phyloP scores from a whole-genome alignment of 2,329 filamentous ascomycete species.

The Fusarium albosuccineum region DNA sequence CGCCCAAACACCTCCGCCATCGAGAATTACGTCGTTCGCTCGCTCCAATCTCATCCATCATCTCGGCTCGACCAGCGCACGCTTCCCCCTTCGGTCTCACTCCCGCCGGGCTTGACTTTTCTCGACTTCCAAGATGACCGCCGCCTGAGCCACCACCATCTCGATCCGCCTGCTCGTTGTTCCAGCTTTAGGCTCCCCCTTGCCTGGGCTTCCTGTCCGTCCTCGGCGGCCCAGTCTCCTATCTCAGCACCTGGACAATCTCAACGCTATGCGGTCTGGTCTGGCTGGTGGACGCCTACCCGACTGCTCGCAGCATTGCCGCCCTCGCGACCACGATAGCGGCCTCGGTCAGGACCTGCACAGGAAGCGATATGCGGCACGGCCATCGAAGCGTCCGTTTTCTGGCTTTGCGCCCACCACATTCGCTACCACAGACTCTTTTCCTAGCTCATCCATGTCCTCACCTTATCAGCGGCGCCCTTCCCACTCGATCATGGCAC shows the following conservation, averaged over 20 bases:
- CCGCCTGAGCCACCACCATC: conserved; percentile 36
- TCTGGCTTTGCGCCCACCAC: conserved; percentile 39
- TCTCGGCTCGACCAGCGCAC: not conserved
- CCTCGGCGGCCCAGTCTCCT: conserved; percentile 19
- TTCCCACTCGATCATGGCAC: conserved; percentile 35
- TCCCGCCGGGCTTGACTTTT: conserved; percentile 21
- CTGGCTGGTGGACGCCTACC: conserved; percentile 38
- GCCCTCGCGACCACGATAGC: conserved; percentile 31
- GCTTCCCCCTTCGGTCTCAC: conserved; percentile 23
- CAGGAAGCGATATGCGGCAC: conserved; percentile 42
- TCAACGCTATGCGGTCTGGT: conserved; percentile 44
- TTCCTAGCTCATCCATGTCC: conserved; percentile 5
- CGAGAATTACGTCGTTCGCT: too few species aligned
- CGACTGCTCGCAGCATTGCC: conserved; percentile 35
- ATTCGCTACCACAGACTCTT: conserved; percentile 29
- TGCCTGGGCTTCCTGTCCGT: conserved; percentile 20
- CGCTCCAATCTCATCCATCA: conserved; percentile 1
- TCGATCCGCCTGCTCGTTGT: conserved; percentile 26
- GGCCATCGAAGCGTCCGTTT: conserved; percentile 25
- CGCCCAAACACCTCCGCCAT: not conserved
- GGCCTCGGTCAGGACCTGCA: conserved; percentile 27
- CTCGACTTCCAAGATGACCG: conserved; percentile 42
- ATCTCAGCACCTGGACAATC: conserved; percentile 20
- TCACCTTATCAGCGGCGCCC: conserved; percentile 23
- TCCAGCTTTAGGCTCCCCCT: conserved; percentile 18